Evolutionary conservation across 2,329 filamentous ascomycete species (phyloP).

Genomic region (Calonectria montana): DNA sequence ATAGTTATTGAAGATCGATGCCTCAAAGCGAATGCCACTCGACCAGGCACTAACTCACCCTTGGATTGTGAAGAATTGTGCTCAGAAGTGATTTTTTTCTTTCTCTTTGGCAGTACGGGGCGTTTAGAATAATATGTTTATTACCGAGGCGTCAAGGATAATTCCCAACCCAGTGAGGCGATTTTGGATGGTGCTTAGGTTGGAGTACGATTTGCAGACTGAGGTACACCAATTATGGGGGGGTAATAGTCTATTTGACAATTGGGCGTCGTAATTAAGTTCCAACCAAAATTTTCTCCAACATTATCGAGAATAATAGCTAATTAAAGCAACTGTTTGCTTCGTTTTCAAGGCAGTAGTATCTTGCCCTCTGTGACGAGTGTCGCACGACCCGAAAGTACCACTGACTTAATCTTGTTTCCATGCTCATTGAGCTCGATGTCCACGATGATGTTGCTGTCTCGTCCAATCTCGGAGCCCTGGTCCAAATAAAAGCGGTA

Average conservation of each 20-base stretch:
- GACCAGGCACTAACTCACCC: conserved; percentile 33
- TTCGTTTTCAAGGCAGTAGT: conserved; percentile 2
- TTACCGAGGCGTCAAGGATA: too few relatives aligned
- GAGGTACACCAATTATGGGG: background rate
- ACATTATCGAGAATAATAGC: too few relatives aligned
- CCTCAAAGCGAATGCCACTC: conserved; percentile 31
- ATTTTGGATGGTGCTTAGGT: too few relatives aligned
- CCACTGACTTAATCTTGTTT: background rate
- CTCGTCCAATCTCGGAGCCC: conserved; percentile 22
- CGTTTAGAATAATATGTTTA: background rate
- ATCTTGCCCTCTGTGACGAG: conserved; percentile 21
- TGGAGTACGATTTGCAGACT: background rate
- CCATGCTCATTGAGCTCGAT: conserved; percentile 14
- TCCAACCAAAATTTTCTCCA: background rate
- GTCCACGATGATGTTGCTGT: conserved; percentile 19
- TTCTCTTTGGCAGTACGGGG: background rate
- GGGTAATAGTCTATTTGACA: too few relatives aligned
- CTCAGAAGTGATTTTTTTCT: background rate
- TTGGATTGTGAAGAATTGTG: conserved; percentile 37
- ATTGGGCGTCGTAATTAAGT: too few relatives aligned
- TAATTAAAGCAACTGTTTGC: background rate
- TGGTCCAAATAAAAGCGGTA: conserved; percentile 24
- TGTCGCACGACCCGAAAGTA: conserved; percentile 24
- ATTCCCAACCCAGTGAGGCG: too few relatives aligned
- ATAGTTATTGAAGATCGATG: conserved; percentile 34